Base-by-base conservation (phyloP, 805 yeast genomes). In the Myxozyma neotropica region DNA sequence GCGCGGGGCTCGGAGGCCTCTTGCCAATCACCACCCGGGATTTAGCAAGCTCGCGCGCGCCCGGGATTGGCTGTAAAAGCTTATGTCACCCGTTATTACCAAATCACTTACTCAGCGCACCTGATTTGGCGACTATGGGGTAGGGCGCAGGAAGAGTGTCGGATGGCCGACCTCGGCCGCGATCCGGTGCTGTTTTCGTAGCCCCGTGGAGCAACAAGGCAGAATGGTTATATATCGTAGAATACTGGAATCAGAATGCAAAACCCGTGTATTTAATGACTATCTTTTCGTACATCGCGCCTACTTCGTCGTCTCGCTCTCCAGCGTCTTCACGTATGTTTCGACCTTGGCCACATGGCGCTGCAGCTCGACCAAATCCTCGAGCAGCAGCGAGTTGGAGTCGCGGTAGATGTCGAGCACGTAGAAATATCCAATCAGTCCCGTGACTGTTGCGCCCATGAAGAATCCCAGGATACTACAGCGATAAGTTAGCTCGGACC, bases 341-440 rank as follows among this genome's bases (percentile, higher is more conserved):
- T 87, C 93, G 69, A 89, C 81, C 61, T 78, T 80, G 67, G 82
- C 77, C 61, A 89, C 84, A 27, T 90, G 83, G 68, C 81, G 82
- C 65, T 87, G 88, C 70, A 90, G 81, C 24, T 84, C 74, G 55
- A 88, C 77, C 21, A 89, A 88, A 70, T 89, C 96, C 53, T 89
- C 82, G 58, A 88, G 80, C 58, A 89, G 82, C 19, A 87, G 87
- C 67, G 81, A 81, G 72, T 86, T 88, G 67, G 93, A 82, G 61
- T 80, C 77, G 72, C 86, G 84, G 79, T 88, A 88, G 73, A 87
- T 88, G 69, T 89, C 94, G 59, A 88, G 74, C 66, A 88, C 78
- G 74, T 88, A 89, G 72, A 83, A 86, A 77, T 89, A 89, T 15
- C 92, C 84, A 6, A 83, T 88, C 56, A 81, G 81, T 1, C 95